Conservation (phyloP, 2,329 filamentous ascomycete genomes). For the Penicillium sclerotigenum region DNA sequence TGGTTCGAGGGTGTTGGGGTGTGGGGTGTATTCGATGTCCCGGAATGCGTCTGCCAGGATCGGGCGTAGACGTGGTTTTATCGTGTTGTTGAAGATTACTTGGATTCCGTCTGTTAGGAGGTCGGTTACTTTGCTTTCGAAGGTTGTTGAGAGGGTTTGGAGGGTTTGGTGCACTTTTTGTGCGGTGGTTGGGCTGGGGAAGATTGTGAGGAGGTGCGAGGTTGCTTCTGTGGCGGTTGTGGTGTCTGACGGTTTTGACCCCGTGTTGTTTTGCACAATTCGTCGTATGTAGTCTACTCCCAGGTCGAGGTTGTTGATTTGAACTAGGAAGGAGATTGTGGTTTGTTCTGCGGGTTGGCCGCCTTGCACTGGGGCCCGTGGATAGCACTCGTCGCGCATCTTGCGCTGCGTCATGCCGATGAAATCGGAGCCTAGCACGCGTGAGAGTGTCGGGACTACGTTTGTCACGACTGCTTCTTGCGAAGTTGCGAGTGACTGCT, state of each 20-base stretch:
- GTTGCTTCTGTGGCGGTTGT: constrained; percentile 25
- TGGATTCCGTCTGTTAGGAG: constrained; percentile 79
- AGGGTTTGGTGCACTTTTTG: constrained; percentile 66
- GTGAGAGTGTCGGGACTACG: constrained; percentile 73
- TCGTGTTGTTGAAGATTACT: constrained; percentile 81
- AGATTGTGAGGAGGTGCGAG: constrained; percentile 58
- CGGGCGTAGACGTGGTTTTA: constrained; percentile 79
- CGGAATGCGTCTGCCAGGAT: constrained; percentile 86
- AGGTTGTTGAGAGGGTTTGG: constrained; percentile 65
- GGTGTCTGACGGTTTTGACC: constrained; percentile 23
- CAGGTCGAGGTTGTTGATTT: constrained; percentile 94
- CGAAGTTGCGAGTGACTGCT: constrained; percentile 80
- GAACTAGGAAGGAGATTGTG: constrained; percentile 82
- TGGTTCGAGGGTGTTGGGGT: constrained; percentile 47
- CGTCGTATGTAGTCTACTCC: constrained; percentile 86
- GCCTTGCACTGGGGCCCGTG: constrained; percentile 72
- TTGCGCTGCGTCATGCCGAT: constrained; percentile 96
- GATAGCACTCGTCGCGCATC: constrained; percentile 95
- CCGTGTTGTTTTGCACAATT: constrained; percentile 71
- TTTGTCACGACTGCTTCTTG: constrained; percentile 74
- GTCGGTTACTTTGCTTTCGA: constrained; percentile 74
- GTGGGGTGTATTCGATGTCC: constrained; percentile 79
- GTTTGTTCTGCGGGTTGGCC: constrained; percentile 82
- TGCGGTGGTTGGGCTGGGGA: constrained; percentile 77
- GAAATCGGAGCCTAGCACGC: constrained; percentile 84